Evolutionary conservation across 805 yeast genomes (phyloP), one percentile per base, ranked within the genome.

Genomic region (Tetrapisispora taiwanensis): DNA sequence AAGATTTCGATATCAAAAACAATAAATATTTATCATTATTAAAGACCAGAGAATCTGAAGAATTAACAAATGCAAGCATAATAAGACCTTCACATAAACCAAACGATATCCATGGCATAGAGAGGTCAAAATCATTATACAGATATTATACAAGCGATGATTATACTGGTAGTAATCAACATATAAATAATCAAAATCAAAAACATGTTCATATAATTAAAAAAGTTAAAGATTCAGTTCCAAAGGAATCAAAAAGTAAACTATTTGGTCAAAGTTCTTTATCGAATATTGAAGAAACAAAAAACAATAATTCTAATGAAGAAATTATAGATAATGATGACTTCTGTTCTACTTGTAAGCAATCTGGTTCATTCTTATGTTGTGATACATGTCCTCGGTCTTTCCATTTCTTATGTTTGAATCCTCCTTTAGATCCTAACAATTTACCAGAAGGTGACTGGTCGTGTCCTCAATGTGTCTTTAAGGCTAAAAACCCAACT

Each of bases 311-410:
- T 13, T 12, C 13, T 12, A 13, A 15, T 26, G 62, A 69, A 7
- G 59, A 58, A 41, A 71, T 61, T 40, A 53, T 58, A 14, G 65
- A 60, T 46, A 92, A 90, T 60, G 94, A 89, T 48, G 98, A 90
- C 61, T 89, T 74, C 60, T 90, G 98, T 58, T 70, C 84, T n/a
- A 73, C 92, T 0, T 90, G 98, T 66, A 89, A 94, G 1, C 85
- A 87, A 24, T 70, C 88, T 0, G 98, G 98, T 12, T 73, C 84
- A 24, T 88, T 90, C 54, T 69, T 90, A 20, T 92, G 97, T 64
- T 90, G 98, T 65, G 98, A 90, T 54, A 72, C 84, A 1, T 90
- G 98, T 63, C 96, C 97, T 0, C 74, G 73, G 54, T 84, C 95
- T 1, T 92, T 90, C 64, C 98, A 90, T 59, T 87, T 92, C 58